These are phyloP conservation scores for Globisporangium cylindrosporum DNA, from an alignment of 352 stramenopile species.

Conservation along the genomic window DNA sequence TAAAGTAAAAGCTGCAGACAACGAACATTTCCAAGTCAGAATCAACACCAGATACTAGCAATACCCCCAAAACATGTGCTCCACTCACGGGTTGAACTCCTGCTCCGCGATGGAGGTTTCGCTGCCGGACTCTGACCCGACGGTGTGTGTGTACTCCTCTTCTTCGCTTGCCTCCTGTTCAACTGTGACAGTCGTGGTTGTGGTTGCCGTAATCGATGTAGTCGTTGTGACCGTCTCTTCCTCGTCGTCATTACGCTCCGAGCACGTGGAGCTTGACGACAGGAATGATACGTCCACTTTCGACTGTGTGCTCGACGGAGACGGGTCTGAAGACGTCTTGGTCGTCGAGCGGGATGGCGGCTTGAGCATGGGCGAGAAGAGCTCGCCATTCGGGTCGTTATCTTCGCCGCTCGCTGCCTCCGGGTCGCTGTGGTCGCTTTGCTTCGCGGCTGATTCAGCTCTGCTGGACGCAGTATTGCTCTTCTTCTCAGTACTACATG, in stretches of 20 bases:
- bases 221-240: slow-evolving; percentile 21
- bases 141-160: not conserved
- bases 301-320: slow-evolving; percentile 27
- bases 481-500: slow-evolving; percentile 13
- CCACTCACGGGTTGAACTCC: slow-evolving; percentile 80
- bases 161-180: slow-evolving; percentile 34
- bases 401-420: slow-evolving; percentile 18
- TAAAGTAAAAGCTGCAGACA: slow-evolving; percentile 76
- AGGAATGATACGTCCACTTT: slow-evolving; percentile 34
- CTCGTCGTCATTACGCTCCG: slow-evolving; percentile 26
- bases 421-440: slow-evolving; percentile 10
- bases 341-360: slow-evolving; percentile 26
- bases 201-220: slow-evolving; percentile 9
- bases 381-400: slow-evolving; percentile 36
- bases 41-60: not conserved
- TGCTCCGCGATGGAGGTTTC: slow-evolving; percentile 35
- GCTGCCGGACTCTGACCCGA: slow-evolving; percentile 23
- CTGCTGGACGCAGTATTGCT: not conserved
- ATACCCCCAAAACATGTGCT: not conserved
- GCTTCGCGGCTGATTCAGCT: not conserved
- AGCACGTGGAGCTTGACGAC: slow-evolving; percentile 17
- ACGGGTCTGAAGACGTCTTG: slow-evolving; percentile 36
- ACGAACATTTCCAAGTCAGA: not conserved
- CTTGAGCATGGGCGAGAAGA: slow-evolving; percentile 80
- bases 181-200: slow-evolving; percentile 6